phyloP scores from a whole-genome alignment of 2,329 filamentous ascomycete species.

The Ustilaginoidea virens region DNA sequence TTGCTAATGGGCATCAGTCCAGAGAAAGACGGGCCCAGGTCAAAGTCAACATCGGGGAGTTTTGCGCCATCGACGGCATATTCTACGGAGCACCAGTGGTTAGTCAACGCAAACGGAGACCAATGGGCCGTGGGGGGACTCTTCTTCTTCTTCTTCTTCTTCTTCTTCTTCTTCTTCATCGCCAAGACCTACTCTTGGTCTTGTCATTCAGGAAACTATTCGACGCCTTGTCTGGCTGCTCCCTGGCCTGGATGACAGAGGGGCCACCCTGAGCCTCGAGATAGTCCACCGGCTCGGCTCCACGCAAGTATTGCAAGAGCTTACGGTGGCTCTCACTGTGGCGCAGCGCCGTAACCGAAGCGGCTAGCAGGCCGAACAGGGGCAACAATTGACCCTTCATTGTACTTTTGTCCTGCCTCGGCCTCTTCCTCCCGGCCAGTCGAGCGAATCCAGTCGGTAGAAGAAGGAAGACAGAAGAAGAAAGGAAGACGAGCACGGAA shows the following conservation, averaged over 20 bases:
- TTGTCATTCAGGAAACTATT: slow-evolving; percentile 6
- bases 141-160: too few relatives aligned
- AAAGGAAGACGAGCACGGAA: too few relatives aligned
- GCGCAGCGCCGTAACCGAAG: background rate
- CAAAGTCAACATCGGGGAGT: slow-evolving; percentile 49
- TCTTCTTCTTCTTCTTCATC: too few relatives aligned
- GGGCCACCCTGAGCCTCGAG: background rate
- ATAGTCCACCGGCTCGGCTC: background rate
- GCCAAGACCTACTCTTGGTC: slow-evolving; percentile 9
- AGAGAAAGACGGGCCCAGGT: slow-evolving; percentile 43
- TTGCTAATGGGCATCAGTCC: slow-evolving; percentile 40
- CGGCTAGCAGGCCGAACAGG: slow-evolving; percentile 2
- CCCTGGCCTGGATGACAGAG: too few relatives aligned
- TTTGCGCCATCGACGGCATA: slow-evolving; percentile 44
- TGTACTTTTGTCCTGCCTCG: too few relatives aligned
- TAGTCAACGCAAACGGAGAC: too few relatives aligned
- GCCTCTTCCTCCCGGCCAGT: too few relatives aligned
- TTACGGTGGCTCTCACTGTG: background rate
- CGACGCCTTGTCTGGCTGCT: background rate
- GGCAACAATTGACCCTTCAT: slow-evolving; percentile 2
- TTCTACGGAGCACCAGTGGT: slow-evolving; percentile 16
- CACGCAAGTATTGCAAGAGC: background rate
- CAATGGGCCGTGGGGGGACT: too few relatives aligned
- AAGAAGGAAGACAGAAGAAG: too few relatives aligned
- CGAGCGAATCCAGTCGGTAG: too few relatives aligned